Evolutionary conservation across 306 rosid genomes (phyloP).

Genomic region (Quillaja saponaria): DNA sequence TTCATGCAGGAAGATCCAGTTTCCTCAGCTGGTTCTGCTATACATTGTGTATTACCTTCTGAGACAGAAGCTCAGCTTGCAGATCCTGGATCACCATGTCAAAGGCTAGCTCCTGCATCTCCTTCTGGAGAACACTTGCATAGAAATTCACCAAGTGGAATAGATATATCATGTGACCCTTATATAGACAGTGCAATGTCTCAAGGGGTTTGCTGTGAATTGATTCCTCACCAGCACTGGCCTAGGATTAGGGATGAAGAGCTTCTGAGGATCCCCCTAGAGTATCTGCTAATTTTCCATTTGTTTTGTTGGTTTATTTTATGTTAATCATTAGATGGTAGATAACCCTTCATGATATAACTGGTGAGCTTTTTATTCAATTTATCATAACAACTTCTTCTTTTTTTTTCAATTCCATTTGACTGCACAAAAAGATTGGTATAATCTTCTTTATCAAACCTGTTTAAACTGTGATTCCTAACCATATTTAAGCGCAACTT

Average conservation of each 20-base stretch:
- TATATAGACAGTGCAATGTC: neutral
- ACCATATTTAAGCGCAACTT: conserved; percentile 15
- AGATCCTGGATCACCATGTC: neutral
- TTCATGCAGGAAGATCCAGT: neutral
- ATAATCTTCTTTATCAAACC: too few relatives aligned
- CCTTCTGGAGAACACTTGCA: neutral
- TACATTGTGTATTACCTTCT: neutral
- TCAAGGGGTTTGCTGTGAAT: neutral
- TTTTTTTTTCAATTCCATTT: too few relatives aligned
- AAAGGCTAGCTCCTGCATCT: neutral
- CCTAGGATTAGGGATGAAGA: neutral
- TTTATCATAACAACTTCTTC: too few relatives aligned
- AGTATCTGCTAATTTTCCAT: conserved; percentile 21
- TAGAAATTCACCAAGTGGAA: neutral
- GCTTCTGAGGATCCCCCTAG: neutral
- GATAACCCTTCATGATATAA: neutral
- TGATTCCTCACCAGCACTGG: neutral
- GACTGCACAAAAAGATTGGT: neutral
- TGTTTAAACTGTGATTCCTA: too few relatives aligned
- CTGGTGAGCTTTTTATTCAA: neutral
- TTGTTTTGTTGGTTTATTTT: neutral
- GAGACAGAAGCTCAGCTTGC: neutral
- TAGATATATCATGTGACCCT: neutral
- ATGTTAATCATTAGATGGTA: neutral
- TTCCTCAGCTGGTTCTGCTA: neutral